These are phyloP conservation scores for Colletotrichum tofieldiae DNA, from an alignment of 2,329 filamentous ascomycete species.

Conservation along the genomic window DNA sequence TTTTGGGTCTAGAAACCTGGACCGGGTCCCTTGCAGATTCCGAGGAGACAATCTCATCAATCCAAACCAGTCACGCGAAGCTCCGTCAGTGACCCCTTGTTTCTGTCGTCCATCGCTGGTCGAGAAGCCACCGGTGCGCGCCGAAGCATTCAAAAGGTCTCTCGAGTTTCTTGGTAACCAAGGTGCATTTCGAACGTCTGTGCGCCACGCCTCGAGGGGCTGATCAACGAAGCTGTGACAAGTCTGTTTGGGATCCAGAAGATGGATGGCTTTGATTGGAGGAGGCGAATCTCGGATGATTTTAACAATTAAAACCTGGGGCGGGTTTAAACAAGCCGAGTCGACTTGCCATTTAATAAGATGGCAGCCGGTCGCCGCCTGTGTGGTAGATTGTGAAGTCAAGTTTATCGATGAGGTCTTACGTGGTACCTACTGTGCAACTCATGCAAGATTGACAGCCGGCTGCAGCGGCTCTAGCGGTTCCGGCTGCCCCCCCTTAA, in stretches of 20 bases:
- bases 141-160: slow-evolving; percentile 15
- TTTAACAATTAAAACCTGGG: slow-evolving; percentile 5
- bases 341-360: slow-evolving; percentile 14
- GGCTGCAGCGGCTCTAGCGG: slow-evolving; percentile 24
- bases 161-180: slow-evolving; percentile 16
- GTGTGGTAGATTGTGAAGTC: background rate
- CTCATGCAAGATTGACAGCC: slow-evolving; percentile 40
- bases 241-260: slow-evolving; percentile 40
- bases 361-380: slow-evolving; percentile 10
- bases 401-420: background rate
- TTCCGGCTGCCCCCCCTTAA: slow-evolving; percentile 19
- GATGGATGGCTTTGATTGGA: slow-evolving; percentile 29
- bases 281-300: background rate
- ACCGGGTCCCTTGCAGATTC: slow-evolving; percentile 37
- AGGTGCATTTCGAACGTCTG: slow-evolving; percentile 18
- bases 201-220: slow-evolving; percentile 22
- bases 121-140: background rate
- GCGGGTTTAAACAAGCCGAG: slow-evolving; percentile 3
- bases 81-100: slow-evolving; percentile 8
- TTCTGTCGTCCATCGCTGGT: background rate
- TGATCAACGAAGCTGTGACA: slow-evolving; percentile 41
- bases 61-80: slow-evolving; percentile 21
- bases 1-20: slow-evolving; percentile 23
- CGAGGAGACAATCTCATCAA: slow-evolving; percentile 22
- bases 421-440: background rate